Evolutionary conservation across 306 rosid species (phyloP).

Genomic region (Corylus americana): DNA sequence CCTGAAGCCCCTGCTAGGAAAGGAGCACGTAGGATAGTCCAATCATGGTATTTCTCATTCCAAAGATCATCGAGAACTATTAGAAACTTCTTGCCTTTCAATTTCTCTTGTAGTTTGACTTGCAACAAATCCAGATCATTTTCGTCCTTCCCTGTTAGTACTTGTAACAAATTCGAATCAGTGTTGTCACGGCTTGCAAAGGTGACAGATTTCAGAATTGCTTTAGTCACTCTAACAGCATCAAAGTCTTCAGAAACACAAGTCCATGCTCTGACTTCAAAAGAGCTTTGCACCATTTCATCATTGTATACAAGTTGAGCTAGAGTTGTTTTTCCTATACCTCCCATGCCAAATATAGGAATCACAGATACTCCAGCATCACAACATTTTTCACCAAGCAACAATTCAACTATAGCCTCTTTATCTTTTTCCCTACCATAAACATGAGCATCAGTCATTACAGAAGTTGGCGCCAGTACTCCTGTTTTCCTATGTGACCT

Average conservation of each 20-base stretch:
- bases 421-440: slow-evolving; percentile 25
- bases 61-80: slow-evolving; percentile 4
- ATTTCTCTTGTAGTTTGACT: background rate
- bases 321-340: background rate
- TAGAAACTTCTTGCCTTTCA: background rate
- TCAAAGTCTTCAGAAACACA: background rate
- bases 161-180: too few relatives aligned
- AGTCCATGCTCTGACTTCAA: background rate
- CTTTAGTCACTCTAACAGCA: background rate
- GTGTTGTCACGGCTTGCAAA: too few relatives aligned
- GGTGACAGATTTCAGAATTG: too few relatives aligned
- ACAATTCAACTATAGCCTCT: background rate
- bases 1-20: slow-evolving; percentile 17
- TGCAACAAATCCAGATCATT: background rate
- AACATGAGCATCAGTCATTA: background rate
- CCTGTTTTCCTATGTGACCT: background rate
- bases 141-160: too few relatives aligned
- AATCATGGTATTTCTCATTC: background rate
- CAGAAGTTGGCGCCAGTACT: background rate
- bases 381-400: background rate
- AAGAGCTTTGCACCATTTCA: background rate
- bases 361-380: background rate
- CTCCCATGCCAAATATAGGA: slow-evolving; percentile 12
- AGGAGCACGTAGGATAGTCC: background rate
- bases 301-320: background rate